Percentiles rank a stretch among this genome's conserved stretches.
These are phyloP conservation scores for Candida palmyrensis DNA, from an alignment of 805 yeast genomes.

Conservation along the genomic window DNA sequence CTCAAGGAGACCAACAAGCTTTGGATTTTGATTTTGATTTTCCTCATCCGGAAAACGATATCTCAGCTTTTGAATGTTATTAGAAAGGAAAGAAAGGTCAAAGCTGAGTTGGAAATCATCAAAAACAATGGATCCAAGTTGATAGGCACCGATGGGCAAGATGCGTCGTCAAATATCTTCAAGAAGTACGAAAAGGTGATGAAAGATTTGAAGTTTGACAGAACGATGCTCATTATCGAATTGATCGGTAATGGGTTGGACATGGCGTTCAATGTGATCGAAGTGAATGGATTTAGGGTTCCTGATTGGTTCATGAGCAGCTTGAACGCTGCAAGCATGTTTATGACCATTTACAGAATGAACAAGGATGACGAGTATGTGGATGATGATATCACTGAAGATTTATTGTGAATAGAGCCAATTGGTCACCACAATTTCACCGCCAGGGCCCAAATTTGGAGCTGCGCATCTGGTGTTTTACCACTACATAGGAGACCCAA, in stretches of 20 bases:
- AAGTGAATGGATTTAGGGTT: conserved; percentile 27
- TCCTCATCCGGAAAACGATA: conserved; percentile 36
- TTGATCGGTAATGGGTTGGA: conserved; percentile 39
- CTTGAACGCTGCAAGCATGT: conserved; percentile 38
- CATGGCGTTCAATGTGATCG: conserved; percentile 35
- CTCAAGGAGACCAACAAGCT: conserved; percentile 39
- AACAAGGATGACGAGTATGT: conserved; percentile 42
- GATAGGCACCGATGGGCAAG: conserved; percentile 15
- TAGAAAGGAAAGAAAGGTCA: conserved; percentile 34
- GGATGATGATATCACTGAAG: conserved; percentile 40
- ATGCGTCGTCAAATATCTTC: conserved; percentile 15
- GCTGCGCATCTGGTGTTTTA: too few relatives aligned
- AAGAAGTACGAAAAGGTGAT: conserved; percentile 34
- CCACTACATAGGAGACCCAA: too few relatives aligned
- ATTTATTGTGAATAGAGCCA: too few relatives aligned
- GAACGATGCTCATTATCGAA: conserved; percentile 36
- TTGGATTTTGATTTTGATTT: conserved; percentile 38
- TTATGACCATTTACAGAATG: conserved; percentile 45
- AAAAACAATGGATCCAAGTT: conserved; percentile 15
- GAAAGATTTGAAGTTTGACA: conserved; percentile 38
- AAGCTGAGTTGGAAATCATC: conserved; percentile 29
- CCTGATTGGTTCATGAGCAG: conserved; percentile 40
- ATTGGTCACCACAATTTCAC: too few relatives aligned
- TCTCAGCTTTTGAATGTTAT: conserved; percentile 37
- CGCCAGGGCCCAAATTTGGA: too few relatives aligned